Base-by-base conservation (phyloP, 495 filamentous ascomycete species). In the Aspergillus sclerotiicarbonarius region DNA sequence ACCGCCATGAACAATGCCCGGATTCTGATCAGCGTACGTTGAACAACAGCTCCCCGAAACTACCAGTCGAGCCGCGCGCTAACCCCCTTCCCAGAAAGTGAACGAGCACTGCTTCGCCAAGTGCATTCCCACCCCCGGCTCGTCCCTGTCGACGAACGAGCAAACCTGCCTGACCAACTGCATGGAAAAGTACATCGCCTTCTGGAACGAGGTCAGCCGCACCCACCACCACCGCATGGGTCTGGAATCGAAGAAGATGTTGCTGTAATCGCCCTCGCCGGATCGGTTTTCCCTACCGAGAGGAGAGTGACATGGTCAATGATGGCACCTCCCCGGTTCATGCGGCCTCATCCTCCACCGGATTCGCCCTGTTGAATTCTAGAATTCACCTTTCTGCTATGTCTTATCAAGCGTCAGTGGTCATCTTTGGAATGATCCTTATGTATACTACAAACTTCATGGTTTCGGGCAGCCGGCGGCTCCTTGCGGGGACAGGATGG, bases 181-280 rank as follows among this genome's bases (percentile, higher is more conserved):
- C 79, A 94, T 96, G 89, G 90, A 97, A 70, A 98, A 98, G 77
- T 98, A 98, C 79, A 96, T 97, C 82, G 75, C 80, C 21, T 83
- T 90, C 32, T 98, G 95, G 95, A 96, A 97, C 72, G 77, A 80
- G 55, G 88, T 96, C 57, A 91, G 86, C 72, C 69, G 81, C 57
- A 79, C 86, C 25, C 96, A 96, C 69, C 80, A 96, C 61, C 66
- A 66, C 49, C 81, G 90, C 64, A 80, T 96, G 73, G 85, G 90
- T 67, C 76, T 80, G 56, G 87, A 90, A 65, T 67, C 61, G 32
- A 78, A 74, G 71, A 74, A 64, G 18, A 57, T 53, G 57, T 61
- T 6, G 25, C 62, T 31, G 65, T 64, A 5, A 62, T 72, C 62
- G 25, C 5, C 25, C 25, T 25, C 25, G 25, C 25, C 25, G 25